Evolutionary conservation across 192 early-diverging fungal species (phyloP), one percentile per base, ranked within the genome.

Genomic region (Rhizophagus sp.): DNA sequence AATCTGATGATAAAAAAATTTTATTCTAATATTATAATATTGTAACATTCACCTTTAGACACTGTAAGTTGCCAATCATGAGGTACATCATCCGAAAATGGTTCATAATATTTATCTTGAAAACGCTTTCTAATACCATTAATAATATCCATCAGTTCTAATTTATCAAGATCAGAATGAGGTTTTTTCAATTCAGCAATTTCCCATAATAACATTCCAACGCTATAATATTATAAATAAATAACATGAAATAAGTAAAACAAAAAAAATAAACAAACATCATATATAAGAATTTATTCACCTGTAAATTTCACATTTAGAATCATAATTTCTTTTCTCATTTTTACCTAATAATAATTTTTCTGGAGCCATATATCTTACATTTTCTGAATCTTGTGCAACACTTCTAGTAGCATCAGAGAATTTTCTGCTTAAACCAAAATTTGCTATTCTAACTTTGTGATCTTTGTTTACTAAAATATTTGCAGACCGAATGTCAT

Each of bases 281-380:
- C 5, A 36, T 36, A 34, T 34, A 36, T 36, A 36, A 36, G 0
- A 39, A 39, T 39, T 8, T 47, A 64, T 64, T 64, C 52, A 78
- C 76, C 76, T 68, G 22, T 78, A 66, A 30, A 68, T 68, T 78
- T 78, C 65, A 34, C 57, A 75, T 62, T 36, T 36, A 39, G 19
- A 22, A 69, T 69, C 27, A 69, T 69, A 36, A 9, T 69, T 36
- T 34, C 33, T 34, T 36, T 69, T 57, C 19, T 17, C 52, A 6
- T 5, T 5, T 57, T 57, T 39, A 39, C 39, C 19, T 7, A 22
- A 6, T 57, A 57, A 22, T 57, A 57, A 22, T 69, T 69, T 36
- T 36, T 69, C 67, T 12, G 67, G 67, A 47, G 70, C 74, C 74
- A 76, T 76, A 34, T 62, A 76, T 5, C 74, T 61, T 5, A 76